Evolutionary conservation across 208 protist genomes (phyloP), one percentile per base, ranked within the genome.

Genomic region (Trypanosoma platydactyli): DNA sequence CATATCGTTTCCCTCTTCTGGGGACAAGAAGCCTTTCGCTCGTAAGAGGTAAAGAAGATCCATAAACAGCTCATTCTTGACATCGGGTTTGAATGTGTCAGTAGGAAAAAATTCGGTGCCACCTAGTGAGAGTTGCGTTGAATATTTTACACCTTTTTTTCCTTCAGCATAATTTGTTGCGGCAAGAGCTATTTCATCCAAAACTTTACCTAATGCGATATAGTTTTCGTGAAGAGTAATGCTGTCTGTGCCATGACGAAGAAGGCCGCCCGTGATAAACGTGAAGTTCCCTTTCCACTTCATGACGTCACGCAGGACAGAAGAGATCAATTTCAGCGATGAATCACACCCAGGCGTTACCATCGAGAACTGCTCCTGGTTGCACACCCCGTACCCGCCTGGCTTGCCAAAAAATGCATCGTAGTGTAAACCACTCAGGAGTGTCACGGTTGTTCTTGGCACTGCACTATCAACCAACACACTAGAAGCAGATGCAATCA

Each of bases 391-490:
- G 44, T 79, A 86, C 18, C 74, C 87, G 9, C 68, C 78, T 1
- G 40, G 38, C 12, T 62, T 74, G 49, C 86, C 85, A 63, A 89
- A 95, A 6, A 74, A 52, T 0, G 77, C 76, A 70, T 95, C 90
- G 59, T 82, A 88, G 69, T 95, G 83, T 35, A 95, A 79, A 64
- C 91, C 82, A 3, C 79, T 84, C 7, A 95, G 54, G 13, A 93
- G 55, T 2, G 53, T 40, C 4, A 74, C n/a, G 1, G 42, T 33
- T 0, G 64, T 27, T 29, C 55, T 59, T 0, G 54, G 68, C 15
- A 66, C 5, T 5, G 16, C 51, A 5, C 40, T 30, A 1, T 0
- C 11, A 22, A 30, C 3, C 40, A 9, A 20, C 16, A 33, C 33
- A 33, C 12, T 53, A 1, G 46, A 16, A 30, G 55, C 44, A 48